Percentiles rank a stretch among this genome's conserved stretches.
Evolutionary conservation across 495 filamentous ascomycete genomes (phyloP).

Genomic region (Trichoderma gamsii): DNA sequence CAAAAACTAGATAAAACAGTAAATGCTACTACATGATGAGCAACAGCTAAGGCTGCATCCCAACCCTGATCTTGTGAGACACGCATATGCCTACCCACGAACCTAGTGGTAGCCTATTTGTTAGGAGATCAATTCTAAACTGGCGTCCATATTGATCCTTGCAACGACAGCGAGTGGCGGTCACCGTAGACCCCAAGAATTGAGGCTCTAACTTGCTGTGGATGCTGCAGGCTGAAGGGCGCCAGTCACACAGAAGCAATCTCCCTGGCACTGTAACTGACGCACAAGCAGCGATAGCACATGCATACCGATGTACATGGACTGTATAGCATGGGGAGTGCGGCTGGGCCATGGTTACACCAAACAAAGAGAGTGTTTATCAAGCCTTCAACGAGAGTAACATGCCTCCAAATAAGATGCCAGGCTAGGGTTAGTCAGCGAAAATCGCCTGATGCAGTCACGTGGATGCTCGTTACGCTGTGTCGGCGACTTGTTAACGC

Average conservation of each 20-base stretch:
- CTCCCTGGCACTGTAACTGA: neutral
- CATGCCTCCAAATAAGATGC: too few species aligned
- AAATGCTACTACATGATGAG: too few species aligned
- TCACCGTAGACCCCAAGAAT: neutral
- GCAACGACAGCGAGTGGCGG: slow-evolving; percentile 1
- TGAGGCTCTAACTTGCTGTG: slow-evolving; percentile 9
- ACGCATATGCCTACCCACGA: too few species aligned
- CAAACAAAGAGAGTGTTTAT: too few species aligned
- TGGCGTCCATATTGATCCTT: neutral
- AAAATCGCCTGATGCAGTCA: too few species aligned
- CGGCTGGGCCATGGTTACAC: too few species aligned
- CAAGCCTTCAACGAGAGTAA: too few species aligned
- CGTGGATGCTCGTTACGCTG: too few species aligned
- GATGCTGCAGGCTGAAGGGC: neutral
- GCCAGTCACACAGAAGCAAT: neutral
- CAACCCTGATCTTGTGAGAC: neutral
- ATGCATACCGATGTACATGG: neutral
- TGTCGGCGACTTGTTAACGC: too few species aligned
- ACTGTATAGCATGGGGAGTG: neutral
- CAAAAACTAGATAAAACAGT: neutral
- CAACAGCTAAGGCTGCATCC: neutral
- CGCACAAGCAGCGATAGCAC: neutral
- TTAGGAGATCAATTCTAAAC: neutral
- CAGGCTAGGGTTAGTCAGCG: too few species aligned
- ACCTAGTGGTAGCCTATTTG: neutral